Percentiles rank a stretch among this genome's conserved stretches.
Conservation (phyloP, 495 filamentous ascomycete genomes). For the Extremus antarcticus region DNA sequence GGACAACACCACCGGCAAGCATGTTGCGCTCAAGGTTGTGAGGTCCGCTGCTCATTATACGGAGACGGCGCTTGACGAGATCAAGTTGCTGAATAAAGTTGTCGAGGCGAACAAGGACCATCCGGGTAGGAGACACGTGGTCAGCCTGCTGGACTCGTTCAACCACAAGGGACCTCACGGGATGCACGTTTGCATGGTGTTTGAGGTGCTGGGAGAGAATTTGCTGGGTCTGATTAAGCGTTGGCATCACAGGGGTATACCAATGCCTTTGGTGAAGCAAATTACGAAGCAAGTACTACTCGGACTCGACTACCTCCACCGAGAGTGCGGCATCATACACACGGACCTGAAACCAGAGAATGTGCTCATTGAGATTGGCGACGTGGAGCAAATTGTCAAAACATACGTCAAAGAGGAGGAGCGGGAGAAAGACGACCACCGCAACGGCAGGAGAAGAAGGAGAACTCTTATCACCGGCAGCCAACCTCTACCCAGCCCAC, state of each 20-base stretch:
- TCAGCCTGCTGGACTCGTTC: conserved; percentile 91
- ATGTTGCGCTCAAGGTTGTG: conserved; percentile 96
- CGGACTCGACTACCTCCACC: conserved; percentile 89
- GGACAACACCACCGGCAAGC: conserved; percentile 82
- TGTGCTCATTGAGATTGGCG: conserved; percentile 96
- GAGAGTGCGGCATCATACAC: conserved; percentile 98
- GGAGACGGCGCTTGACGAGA: conserved; percentile 97
- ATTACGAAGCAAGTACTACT: conserved; percentile 97
- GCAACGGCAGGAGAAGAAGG: conserved; percentile 84
- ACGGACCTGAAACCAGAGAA: conserved; percentile 98
- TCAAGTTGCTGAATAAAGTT: conserved; percentile 93
- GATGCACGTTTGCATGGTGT: conserved; percentile 97
- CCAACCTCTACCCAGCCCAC: conserved; percentile 87
- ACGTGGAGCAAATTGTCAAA: conserved; percentile 94
- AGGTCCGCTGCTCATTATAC: conserved; percentile 96
- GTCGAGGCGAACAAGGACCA: conserved; percentile 78
- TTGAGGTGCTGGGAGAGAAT: conserved; percentile 95
- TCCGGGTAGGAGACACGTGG: conserved; percentile 86
- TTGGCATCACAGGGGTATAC: conserved; percentile 96
- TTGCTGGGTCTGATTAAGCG: conserved; percentile 90
- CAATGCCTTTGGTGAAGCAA: conserved; percentile 91
- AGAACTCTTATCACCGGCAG: conserved; percentile 94
- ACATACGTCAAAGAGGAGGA: conserved; percentile 84
- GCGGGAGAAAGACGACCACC: conserved; percentile 72
- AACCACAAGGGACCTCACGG: conserved; percentile 97